A percentile compares a stretch with the other conserved stretches of the same genome.
Conservation (phyloP, 2,329 filamentous ascomycete genomes). For the Calonectria ilicicola region DNA sequence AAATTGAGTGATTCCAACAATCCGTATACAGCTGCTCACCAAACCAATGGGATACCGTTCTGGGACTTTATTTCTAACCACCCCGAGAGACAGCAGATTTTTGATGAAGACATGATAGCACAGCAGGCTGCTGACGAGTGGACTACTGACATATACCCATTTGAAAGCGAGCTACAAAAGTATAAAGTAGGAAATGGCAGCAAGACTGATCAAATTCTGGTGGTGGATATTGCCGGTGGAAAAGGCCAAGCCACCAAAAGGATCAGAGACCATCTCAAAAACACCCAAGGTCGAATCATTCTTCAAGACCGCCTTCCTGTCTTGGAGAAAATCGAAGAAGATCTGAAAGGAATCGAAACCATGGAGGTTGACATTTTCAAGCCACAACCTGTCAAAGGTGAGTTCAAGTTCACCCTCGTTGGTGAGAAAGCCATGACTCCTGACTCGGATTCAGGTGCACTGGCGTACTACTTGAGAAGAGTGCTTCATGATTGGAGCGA, state of each 20-base stretch:
- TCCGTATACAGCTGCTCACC: neutral
- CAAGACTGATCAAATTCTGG: neutral
- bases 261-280: neutral
- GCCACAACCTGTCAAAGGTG: neutral
- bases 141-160: neutral
- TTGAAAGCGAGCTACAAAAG: neutral
- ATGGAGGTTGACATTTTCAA: neutral
- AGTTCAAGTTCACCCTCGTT: neutral
- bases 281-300: neutral
- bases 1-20: neutral
- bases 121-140: neutral
- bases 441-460: neutral
- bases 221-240: neutral
- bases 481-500: neutral
- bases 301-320: neutral
- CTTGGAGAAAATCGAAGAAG: neutral
- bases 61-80: neutral
- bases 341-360: neutral
- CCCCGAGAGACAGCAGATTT: neutral
- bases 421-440: neutral
- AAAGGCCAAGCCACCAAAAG: neutral
- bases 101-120: neutral
- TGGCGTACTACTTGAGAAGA: neutral
- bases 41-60: neutral
- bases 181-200: neutral